Evolutionary conservation across 2,329 filamentous ascomycete genomes (phyloP).

Genomic region (Sporothrix luriei): DNA sequence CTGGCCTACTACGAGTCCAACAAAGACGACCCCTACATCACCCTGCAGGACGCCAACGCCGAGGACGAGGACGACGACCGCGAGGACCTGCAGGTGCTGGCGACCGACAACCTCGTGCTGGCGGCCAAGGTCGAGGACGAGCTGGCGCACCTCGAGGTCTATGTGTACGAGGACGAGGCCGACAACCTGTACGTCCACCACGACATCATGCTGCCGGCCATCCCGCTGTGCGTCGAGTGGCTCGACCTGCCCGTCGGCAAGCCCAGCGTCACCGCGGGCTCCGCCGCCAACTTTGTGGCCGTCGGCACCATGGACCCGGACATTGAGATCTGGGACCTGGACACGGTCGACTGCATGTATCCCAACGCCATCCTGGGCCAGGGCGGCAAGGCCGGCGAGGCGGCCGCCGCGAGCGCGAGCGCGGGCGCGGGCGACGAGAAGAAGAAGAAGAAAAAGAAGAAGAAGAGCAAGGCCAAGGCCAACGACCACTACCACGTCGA

Average conservation of each 20-base stretch:
- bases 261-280: conserved; percentile 60
- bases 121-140: conserved; percentile 96
- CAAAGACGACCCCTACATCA: conserved; percentile 95
- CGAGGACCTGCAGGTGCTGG: conserved; percentile 89
- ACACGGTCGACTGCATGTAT: conserved; percentile 96
- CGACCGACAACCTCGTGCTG: conserved; percentile 89
- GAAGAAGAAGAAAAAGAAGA: conserved; percentile 75
- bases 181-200: conserved; percentile 99
- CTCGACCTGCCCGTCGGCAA: conserved; percentile 87
- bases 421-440: conserved; percentile 42
- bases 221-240: conserved; percentile 95
- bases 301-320: conserved; percentile 97
- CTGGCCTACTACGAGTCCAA: conserved; percentile 93
- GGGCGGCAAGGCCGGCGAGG: conserved; percentile 48
- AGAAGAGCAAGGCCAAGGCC: conserved; percentile 85
- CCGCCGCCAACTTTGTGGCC: conserved; percentile 86
- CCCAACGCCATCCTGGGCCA: conserved; percentile 94
- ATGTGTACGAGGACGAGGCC: conserved; percentile 92
- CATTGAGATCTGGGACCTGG: conserved; percentile 97
- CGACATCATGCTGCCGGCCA: conserved; percentile 98
- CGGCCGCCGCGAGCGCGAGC: no score
- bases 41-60: conserved; percentile 67
- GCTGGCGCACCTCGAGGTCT: conserved; percentile 92
- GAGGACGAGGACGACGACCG: conserved; percentile 81
- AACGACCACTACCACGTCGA: conserved; percentile 95